Percentiles rank a stretch among this genome's conserved stretches.
phyloP scores from a whole-genome alignment of 139 green algal genomes.

The Chlamydomonas incerta region DNA sequence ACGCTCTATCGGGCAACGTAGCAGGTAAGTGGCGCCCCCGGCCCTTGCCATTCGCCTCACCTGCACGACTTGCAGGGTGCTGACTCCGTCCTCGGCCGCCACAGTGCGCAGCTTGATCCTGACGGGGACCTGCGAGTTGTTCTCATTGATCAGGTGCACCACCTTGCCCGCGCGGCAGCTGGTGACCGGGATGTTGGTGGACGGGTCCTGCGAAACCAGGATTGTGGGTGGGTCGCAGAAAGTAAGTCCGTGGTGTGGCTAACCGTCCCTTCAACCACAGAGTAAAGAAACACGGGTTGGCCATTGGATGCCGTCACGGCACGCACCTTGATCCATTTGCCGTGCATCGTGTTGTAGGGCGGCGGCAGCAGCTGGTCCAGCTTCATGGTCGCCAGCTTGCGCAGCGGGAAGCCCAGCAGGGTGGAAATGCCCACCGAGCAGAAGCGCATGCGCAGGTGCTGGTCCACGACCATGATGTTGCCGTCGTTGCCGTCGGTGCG shows the following conservation, averaged over 20 bases:
- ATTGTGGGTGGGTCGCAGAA: not conserved
- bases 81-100: not conserved
- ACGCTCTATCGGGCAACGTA: too few relatives aligned
- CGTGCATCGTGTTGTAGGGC: conserved; percentile 59
- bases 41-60: not conserved
- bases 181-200: not conserved
- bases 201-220: conserved; percentile 44
- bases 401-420: conserved; percentile 43
- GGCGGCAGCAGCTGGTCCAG: conserved; percentile 50
- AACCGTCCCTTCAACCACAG: too few relatives aligned
- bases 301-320: too few relatives aligned
- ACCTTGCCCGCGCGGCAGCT: conserved; percentile 55
- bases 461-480: conserved; percentile 51
- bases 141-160: conserved; percentile 50
- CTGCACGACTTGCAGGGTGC: not conserved
- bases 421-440: conserved; percentile 11
- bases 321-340: conserved; percentile 57
- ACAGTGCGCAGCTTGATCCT: not conserved
- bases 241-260: too few relatives aligned
- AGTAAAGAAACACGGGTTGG: too few relatives aligned
- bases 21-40: too few relatives aligned
- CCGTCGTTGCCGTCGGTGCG: conserved; percentile 28
- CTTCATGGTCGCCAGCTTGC: conserved; percentile 38
- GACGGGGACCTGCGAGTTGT: conserved; percentile 39
- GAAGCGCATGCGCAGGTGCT: conserved; percentile 35